Base-by-base conservation (phyloP, 2,329 filamentous ascomycete genomes). In the Lanzia echinophila region DNA sequence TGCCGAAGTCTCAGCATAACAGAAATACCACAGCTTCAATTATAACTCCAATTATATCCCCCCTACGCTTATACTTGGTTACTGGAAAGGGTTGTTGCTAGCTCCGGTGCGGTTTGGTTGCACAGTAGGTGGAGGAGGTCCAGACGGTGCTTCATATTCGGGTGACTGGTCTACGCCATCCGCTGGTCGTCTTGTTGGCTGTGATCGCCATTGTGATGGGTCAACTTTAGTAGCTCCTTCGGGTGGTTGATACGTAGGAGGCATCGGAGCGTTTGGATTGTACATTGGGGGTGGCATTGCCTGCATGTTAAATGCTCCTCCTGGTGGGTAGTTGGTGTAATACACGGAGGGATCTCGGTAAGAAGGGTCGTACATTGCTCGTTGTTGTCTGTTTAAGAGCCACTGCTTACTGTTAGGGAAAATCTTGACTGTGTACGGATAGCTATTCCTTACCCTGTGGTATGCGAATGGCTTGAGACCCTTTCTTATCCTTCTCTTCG, bases 391-490 rank as follows among this genome's bases (percentile, higher is more conserved):
- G 56, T 59, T 68, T 4, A 67, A 47, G 42, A 67, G 61, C 66
- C 66, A 68, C 65, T 68, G 45, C 28, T 20, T 4, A 45, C 38
- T 44, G 49, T 65, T 56, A 63, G 60, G 31, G 50, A 33, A 36
- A n/a, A 3, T n/a, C n/a, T 38, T 22, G 19, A 28, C 22, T n/a
- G 10, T 19, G 13, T 46, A 15, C 38, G 48, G n/a, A 28, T 10
- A 12, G 43, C 28, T 39, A 31, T 19, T 39, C 56, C 79, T 33
- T 75, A 86, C 83, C 63, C 84, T 74, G 70, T 94, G 87, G 66
- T 92, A 92, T 58, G 70, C 71, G 34, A 90, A 70, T 15, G 87
- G 84, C 17, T 75, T 73, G 36, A 83, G 72, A 1, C 87, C 87
- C 67, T 83, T 84, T 57, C 73, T 75, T 59, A 91, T 74, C 45